Percentiles rank a stretch among this genome's conserved stretches.
Conservation (phyloP, 345 rosid genomes). For the Orychophragmus violaceus region DNA sequence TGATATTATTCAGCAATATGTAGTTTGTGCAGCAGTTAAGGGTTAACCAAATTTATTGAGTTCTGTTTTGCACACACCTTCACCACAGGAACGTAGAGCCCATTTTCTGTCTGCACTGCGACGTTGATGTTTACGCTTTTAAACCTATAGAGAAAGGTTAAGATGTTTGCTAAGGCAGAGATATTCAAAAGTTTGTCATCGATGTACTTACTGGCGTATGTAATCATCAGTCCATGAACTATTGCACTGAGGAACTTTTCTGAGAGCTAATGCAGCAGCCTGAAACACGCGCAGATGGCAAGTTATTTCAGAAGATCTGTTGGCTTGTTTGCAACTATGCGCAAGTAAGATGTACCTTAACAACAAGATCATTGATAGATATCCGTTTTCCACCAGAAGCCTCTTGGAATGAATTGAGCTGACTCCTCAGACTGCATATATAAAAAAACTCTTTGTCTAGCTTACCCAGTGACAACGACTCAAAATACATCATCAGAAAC, state of each 20-base stretch:
- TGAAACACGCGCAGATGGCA: slow-evolving; percentile 21
- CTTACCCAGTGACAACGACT: background rate
- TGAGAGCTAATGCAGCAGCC: slow-evolving; percentile 98
- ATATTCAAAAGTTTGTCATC: background rate
- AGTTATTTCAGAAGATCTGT: background rate
- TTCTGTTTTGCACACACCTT: slow-evolving; percentile 45
- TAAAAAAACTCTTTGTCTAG: slow-evolving; percentile 8
- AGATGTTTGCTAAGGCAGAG: background rate
- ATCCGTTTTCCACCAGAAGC: slow-evolving; percentile 88
- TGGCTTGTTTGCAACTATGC: slow-evolving; percentile 1
- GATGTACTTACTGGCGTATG: slow-evolving; percentile 78
- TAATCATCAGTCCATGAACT: slow-evolving; percentile 93
- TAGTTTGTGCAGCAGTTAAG: background rate
- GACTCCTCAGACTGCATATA: slow-evolving; percentile 60
- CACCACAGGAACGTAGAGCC: slow-evolving; percentile 90
- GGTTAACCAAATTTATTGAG: background rate
- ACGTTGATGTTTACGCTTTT: slow-evolving; percentile 83
- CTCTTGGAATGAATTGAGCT: slow-evolving; percentile 80
- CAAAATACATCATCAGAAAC: background rate
- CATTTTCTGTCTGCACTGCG: slow-evolving; percentile 96
- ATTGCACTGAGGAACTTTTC: slow-evolving; percentile 90
- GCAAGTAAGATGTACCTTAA: slow-evolving; percentile 56
- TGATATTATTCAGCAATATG: background rate
- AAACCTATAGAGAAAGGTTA: slow-evolving; percentile 40
- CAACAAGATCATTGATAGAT: slow-evolving; percentile 93